Evolutionary conservation across 768 basidiomycete genomes (phyloP).

Genomic region (Albatrellus ellisii): DNA sequence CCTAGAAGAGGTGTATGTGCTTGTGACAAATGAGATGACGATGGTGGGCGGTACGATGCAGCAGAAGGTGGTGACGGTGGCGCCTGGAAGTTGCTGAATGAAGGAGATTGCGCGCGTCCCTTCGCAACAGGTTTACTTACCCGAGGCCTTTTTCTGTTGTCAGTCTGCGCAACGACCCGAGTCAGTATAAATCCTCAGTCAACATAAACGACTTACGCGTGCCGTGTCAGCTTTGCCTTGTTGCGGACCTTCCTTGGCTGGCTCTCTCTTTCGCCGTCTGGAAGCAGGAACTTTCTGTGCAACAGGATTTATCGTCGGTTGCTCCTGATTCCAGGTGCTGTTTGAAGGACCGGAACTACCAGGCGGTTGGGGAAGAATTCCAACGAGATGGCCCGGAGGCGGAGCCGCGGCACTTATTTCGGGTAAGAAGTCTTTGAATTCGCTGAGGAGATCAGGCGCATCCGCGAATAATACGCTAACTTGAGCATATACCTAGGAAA

Average conservation of each 20-base stretch:
- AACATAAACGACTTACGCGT: slow-evolving; percentile 5
- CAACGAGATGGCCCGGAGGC: slow-evolving; percentile 27
- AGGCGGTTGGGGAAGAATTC: slow-evolving; percentile 38
- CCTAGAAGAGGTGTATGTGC: slow-evolving; percentile 9
- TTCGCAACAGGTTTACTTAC: slow-evolving; percentile 7
- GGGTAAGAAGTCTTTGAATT: slow-evolving; percentile 75
- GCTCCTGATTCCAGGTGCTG: slow-evolving; percentile 15
- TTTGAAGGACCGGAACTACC: slow-evolving; percentile 21
- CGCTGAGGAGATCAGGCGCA: slow-evolving; percentile 63
- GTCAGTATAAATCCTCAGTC: neutral
- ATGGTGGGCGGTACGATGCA: slow-evolving; percentile 3
- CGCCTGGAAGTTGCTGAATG: slow-evolving; percentile 10
- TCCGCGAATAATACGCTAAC: slow-evolving; percentile 74
- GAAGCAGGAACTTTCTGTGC: slow-evolving; percentile 11
- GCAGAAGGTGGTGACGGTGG: slow-evolving; percentile 10
- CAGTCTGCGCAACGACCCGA: slow-evolving; percentile 1
- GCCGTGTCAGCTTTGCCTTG: slow-evolving; percentile 3
- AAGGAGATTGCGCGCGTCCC: slow-evolving; percentile 12
- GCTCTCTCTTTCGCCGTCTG: slow-evolving; percentile 39
- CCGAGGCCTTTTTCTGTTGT: slow-evolving; percentile 12
- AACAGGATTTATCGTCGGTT: neutral
- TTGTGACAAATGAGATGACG: slow-evolving; percentile 4
- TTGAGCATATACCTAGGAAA: slow-evolving; percentile 71
- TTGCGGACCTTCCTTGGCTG: slow-evolving; percentile 34
- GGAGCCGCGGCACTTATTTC: slow-evolving; percentile 36